phyloP scores from a whole-genome alignment of 805 yeast species.

The Starmerella ratchasimensis region DNA sequence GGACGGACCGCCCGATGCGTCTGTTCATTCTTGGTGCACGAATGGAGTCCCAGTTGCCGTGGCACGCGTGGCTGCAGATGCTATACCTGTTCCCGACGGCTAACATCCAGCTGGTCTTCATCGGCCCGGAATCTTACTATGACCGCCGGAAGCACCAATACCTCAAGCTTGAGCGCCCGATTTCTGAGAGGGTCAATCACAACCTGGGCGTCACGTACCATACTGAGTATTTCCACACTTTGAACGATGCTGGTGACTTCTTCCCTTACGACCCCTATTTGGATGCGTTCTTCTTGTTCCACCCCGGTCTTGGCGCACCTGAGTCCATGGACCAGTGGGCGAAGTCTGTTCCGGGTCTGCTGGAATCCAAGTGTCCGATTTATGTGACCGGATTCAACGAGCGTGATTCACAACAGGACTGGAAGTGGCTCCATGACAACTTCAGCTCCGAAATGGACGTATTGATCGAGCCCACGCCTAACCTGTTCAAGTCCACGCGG shows the following conservation, averaged over 20 bases:
- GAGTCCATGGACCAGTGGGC: slow-evolving; percentile 72
- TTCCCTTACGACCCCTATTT: slow-evolving; percentile 96
- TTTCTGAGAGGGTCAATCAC: slow-evolving; percentile 59
- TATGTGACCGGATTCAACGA: slow-evolving; percentile 83
- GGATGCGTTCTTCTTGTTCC: slow-evolving; percentile 86
- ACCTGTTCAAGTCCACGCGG: slow-evolving; percentile 72
- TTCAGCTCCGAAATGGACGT: slow-evolving; percentile 66
- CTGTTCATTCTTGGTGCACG: slow-evolving; percentile 82
- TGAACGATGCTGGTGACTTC: slow-evolving; percentile 84
- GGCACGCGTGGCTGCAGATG: slow-evolving; percentile 90
- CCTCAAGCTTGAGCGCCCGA: slow-evolving; percentile 35
- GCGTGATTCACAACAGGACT: slow-evolving; percentile 55
- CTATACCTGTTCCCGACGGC: slow-evolving; percentile 72
- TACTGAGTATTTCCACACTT: slow-evolving; percentile 80
- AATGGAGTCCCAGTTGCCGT: slow-evolving; percentile 86
- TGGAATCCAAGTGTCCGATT: slow-evolving; percentile 87
- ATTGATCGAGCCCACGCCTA: slow-evolving; percentile 57
- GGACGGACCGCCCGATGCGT: slow-evolving; percentile 79
- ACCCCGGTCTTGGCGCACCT: slow-evolving; percentile 82
- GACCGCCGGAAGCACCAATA: slow-evolving; percentile 58
- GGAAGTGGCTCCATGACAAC: slow-evolving; percentile 50
- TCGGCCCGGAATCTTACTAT: slow-evolving; percentile 83
- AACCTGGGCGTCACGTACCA: slow-evolving; percentile 65
- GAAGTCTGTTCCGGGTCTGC: slow-evolving; percentile 67
- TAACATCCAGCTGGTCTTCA: slow-evolving; percentile 73